phyloP scores from a whole-genome alignment of 495 filamentous ascomycete species.

The Xylona heveae region DNA sequence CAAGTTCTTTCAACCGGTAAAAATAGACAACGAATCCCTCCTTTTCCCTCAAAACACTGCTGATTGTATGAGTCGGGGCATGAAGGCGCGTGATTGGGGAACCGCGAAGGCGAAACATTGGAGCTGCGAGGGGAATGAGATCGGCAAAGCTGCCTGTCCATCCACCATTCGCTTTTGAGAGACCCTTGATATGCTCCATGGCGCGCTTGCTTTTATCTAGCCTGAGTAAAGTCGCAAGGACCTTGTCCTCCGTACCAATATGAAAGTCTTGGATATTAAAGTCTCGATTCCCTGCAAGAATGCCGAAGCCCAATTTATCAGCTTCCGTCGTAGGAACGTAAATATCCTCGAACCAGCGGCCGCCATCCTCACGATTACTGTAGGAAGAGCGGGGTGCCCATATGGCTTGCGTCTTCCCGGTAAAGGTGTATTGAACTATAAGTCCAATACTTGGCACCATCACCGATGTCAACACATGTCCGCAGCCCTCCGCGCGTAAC shows the following conservation, averaged over 20 bases:
- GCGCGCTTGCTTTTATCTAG: neutral
- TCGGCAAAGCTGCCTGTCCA: slow-evolving; percentile 3
- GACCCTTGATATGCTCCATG: slow-evolving; percentile 1
- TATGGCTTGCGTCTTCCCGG: neutral
- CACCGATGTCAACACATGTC: slow-evolving; percentile 13
- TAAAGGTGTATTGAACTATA: slow-evolving; percentile 9
- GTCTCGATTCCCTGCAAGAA: slow-evolving; percentile 4
- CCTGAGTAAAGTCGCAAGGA: neutral
- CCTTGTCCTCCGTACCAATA: neutral
- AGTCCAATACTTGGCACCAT: slow-evolving; percentile 12
- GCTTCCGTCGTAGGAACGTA: slow-evolving; percentile 6
- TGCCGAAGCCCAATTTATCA: slow-evolving; percentile 9
- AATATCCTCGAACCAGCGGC: slow-evolving; percentile 1
- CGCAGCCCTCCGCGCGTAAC: slow-evolving; percentile 14
- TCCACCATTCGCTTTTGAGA: slow-evolving; percentile 7
- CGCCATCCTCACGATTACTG: neutral
- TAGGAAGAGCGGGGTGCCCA: neutral
- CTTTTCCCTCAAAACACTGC: slow-evolving; percentile 3
- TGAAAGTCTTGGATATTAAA: slow-evolving; percentile 1
- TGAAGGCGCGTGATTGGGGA: slow-evolving; percentile 4
- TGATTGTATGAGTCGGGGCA: slow-evolving; percentile 1
- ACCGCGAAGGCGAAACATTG: slow-evolving; percentile 3
- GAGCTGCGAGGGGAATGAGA: slow-evolving; percentile 1
- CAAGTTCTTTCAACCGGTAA: neutral
- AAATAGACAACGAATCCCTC: slow-evolving; percentile 7